These are phyloP conservation scores for Telopea speciosissima DNA, from an alignment of 177 flowering plant genomes.

Conservation along the genomic window DNA sequence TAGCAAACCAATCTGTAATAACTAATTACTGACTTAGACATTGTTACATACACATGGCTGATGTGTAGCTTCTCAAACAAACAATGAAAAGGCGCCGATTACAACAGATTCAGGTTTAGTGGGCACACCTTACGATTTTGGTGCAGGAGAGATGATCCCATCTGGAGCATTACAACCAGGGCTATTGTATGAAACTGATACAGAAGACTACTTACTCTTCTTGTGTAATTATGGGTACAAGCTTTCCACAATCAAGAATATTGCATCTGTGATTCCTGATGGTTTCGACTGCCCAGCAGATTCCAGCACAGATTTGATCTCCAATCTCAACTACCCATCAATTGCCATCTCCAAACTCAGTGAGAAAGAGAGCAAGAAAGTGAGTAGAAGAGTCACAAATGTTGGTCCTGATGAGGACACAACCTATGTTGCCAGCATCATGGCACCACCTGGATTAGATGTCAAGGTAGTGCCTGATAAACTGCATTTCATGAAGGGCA, in stretches of 20 bases:
- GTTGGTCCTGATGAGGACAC: constrained; percentile 42
- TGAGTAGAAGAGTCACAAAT: constrained; percentile 56
- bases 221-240: constrained; percentile 52
- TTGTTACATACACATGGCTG: neutral
- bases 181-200: constrained; percentile 47
- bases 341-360: constrained; percentile 47
- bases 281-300: constrained; percentile 42
- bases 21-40: neutral
- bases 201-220: constrained; percentile 44
- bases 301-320: constrained; percentile 32
- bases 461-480: constrained; percentile 49
- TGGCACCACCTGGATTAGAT: constrained; percentile 35
- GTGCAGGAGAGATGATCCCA: constrained; percentile 58
- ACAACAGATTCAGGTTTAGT: constrained; percentile 33
- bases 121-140: constrained; percentile 62
- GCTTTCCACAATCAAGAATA: constrained; percentile 26
- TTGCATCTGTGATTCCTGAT: constrained; percentile 23
- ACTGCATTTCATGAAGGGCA: constrained; percentile 39
- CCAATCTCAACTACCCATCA: constrained; percentile 76
- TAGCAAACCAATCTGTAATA: neutral
- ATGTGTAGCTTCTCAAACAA: constrained; percentile 41
- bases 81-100: constrained; percentile 37
- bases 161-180: constrained; percentile 53
- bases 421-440: constrained; percentile 32
- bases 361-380: constrained; percentile 30